These are phyloP conservation scores for Globisporangium polare DNA, from an alignment of 352 stramenopile species.

Conservation along the genomic window DNA sequence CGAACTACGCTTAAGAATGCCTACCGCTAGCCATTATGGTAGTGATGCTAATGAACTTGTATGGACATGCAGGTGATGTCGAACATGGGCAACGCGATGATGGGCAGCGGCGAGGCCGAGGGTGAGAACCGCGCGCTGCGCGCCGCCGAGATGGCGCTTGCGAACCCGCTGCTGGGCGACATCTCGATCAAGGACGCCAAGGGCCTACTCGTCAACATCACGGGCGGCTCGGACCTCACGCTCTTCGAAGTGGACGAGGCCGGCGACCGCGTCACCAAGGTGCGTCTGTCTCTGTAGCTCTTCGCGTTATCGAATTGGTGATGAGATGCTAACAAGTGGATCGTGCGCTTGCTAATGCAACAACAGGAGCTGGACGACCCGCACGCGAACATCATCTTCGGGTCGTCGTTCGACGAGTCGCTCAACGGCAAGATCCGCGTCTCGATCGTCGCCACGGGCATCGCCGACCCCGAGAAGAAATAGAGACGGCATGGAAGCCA, in stretches of 20 bases:
- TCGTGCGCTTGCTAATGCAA: neutral
- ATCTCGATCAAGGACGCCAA: slow-evolving; percentile 90
- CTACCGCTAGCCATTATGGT: neutral
- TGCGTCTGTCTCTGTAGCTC: slow-evolving; percentile 4
- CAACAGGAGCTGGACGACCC: slow-evolving; percentile 79
- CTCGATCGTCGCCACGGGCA: slow-evolving; percentile 85
- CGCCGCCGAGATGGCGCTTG: slow-evolving; percentile 81
- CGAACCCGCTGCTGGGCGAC: slow-evolving; percentile 86
- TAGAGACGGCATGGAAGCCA: slow-evolving; percentile 23
- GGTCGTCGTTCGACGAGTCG: slow-evolving; percentile 81
- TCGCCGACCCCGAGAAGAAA: slow-evolving; percentile 77
- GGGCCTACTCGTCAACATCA: slow-evolving; percentile 95
- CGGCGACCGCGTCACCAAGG: slow-evolving; percentile 76
- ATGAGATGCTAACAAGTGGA: neutral
- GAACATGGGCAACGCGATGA: slow-evolving; percentile 87
- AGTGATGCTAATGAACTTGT: neutral
- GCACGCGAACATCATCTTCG: slow-evolving; percentile 88
- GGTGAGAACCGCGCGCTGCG: slow-evolving; percentile 85
- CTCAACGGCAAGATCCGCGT: slow-evolving; percentile 80
- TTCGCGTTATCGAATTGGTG: neutral
- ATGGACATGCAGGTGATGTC: slow-evolving; percentile 59
- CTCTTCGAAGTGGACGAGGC: slow-evolving; percentile 91
- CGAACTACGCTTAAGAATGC: neutral
- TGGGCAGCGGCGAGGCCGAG: slow-evolving; percentile 89
- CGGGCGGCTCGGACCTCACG: slow-evolving; percentile 90